A percentile compares a stretch with the other conserved stretches of the same genome.
These are phyloP conservation scores for Trichoderma breve DNA, from an alignment of 2,329 filamentous ascomycete genomes.

Conservation along the genomic window DNA sequence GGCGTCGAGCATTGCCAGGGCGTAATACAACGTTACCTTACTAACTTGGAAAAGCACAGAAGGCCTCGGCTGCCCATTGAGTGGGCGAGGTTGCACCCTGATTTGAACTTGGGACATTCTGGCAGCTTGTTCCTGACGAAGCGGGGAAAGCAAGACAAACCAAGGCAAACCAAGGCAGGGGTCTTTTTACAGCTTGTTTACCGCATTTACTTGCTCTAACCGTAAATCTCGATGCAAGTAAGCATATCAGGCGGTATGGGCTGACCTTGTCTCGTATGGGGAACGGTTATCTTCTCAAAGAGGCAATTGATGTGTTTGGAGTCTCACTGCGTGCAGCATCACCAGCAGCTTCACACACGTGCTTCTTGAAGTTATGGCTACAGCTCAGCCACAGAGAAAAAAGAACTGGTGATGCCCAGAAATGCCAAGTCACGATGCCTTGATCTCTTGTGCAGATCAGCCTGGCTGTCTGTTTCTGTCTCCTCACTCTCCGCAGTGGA, in stretches of 20 bases:
- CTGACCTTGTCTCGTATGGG: not conserved
- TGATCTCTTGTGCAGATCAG: not conserved
- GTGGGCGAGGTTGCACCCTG: not conserved
- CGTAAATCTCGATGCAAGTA: not conserved
- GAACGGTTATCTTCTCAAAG: not conserved
- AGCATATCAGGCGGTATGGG: not conserved
- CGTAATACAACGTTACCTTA: constrained; percentile 19
- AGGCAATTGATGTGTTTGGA: not conserved
- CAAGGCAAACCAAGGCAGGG: not conserved
- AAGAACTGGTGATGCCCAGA: not conserved
- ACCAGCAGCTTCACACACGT: not conserved
- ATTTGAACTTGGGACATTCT: not conserved
- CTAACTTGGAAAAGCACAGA: constrained; percentile 3
- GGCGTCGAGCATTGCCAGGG: not conserved
- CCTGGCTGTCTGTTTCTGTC: not conserved
- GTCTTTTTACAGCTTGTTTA: not conserved
- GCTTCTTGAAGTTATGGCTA: not conserved
- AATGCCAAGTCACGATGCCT: not conserved
- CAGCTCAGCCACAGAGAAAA: not conserved
- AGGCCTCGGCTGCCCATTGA: not conserved
- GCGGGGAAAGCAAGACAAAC: constrained; percentile 7
- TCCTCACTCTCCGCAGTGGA: not conserved
- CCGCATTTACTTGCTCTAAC: not conserved
- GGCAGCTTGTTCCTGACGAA: constrained; percentile 13
- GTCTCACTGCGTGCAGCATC: not conserved